These are phyloP conservation scores for Russula dissimulans DNA, from an alignment of 768 basidiomycete species.

Conservation along the genomic window DNA sequence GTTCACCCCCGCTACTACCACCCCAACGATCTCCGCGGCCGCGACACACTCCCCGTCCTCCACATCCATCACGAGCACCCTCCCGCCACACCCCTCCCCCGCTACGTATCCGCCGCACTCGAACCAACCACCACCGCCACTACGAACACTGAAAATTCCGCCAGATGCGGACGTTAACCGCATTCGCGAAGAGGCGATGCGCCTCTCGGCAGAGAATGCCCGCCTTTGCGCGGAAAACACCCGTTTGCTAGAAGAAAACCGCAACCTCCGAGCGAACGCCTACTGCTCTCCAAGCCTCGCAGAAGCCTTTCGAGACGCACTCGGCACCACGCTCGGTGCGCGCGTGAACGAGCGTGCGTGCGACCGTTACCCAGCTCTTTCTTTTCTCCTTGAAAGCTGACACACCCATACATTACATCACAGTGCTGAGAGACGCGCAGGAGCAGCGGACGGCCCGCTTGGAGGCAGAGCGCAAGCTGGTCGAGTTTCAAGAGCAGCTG, in stretches of 20 bases:
- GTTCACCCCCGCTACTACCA: neutral
- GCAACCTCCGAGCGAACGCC: constrained; percentile 11
- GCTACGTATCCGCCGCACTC: constrained; percentile 3
- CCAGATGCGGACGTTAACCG: constrained; percentile 10
- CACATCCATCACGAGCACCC: constrained; percentile 9
- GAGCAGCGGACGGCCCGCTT: constrained; percentile 34
- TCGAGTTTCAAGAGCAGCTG: constrained; percentile 49
- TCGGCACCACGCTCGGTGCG: constrained; percentile 13
- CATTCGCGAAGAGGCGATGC: constrained; percentile 15
- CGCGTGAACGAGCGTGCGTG: constrained; percentile 17
- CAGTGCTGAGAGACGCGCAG: constrained; percentile 18
- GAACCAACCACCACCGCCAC: neutral
- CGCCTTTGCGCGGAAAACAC: constrained; percentile 18
- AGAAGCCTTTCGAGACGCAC: constrained; percentile 15
- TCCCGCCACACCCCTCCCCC: constrained; percentile 2
- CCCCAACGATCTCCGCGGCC: constrained; percentile 8
- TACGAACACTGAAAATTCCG: neutral
- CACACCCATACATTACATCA: neutral
- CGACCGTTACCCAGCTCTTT: too few species aligned
- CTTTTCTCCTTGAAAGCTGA: too few species aligned
- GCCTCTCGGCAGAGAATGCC: constrained; percentile 17
- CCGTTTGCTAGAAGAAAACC: constrained; percentile 17
- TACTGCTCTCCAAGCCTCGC: constrained; percentile 15
- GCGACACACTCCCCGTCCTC: constrained; percentile 11
- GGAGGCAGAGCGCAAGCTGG: constrained; percentile 33